phyloP scores from a whole-genome alignment of 75 land plant genomes.

The Pinus tabuliformis region DNA sequence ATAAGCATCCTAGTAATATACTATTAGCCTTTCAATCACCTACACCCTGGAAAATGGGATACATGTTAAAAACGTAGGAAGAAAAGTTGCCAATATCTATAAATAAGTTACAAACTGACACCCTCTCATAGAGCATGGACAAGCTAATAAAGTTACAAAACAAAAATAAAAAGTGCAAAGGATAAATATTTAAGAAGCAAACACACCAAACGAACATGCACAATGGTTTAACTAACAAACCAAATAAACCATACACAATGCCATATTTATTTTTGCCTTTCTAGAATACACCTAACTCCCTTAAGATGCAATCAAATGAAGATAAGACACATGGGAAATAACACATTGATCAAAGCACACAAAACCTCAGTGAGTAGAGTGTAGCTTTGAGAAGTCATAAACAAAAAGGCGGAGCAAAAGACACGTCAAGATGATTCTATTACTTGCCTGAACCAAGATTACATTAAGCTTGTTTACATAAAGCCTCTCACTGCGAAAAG shows the following conservation, averaged over 20 bases:
- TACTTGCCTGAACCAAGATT: constrained; percentile 86
- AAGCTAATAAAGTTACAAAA: too few relatives aligned
- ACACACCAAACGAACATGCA: too few relatives aligned
- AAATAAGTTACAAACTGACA: too few relatives aligned
- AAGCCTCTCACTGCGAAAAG: constrained; percentile 78
- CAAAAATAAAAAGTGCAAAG: too few relatives aligned
- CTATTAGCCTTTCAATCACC: too few relatives aligned
- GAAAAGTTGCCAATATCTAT: too few relatives aligned
- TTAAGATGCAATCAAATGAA: neutral
- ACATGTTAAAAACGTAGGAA: too few relatives aligned
- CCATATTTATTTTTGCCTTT: neutral
- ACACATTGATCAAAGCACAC: neutral
- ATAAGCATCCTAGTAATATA: neutral
- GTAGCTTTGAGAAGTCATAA: neutral
- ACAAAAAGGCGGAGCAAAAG: neutral
- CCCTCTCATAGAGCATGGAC: too few relatives aligned
- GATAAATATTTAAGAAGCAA: too few relatives aligned
- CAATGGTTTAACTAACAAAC: too few relatives aligned
- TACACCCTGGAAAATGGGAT: too few relatives aligned
- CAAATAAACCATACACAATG: neutral
- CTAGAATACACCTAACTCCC: neutral
- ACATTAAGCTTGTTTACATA: constrained; percentile 97
- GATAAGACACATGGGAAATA: neutral
- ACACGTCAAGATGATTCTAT: neutral
- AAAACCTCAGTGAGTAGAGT: neutral